A percentile compares a stretch with the other conserved stretches of the same genome.
These are phyloP conservation scores for Colletotrichum ledebouriae DNA, from an alignment of 2,329 filamentous ascomycete genomes.

Conservation along the genomic window DNA sequence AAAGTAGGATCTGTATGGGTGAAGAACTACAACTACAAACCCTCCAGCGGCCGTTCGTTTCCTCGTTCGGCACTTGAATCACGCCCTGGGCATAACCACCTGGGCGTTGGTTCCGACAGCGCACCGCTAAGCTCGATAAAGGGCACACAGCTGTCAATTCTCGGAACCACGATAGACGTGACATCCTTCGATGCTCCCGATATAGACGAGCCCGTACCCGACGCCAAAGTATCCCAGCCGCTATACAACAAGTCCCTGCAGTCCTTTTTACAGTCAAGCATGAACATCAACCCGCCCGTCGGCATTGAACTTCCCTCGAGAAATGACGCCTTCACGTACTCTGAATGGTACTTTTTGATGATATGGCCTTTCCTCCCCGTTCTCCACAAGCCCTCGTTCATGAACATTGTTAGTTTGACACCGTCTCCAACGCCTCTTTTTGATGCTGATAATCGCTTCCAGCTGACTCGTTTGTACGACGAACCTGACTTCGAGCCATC, in stretches of 20 bases:
- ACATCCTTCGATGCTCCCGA: conserved; percentile 78
- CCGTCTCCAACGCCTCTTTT: neutral
- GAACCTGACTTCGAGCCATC: conserved; percentile 74
- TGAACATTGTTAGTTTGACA: conserved; percentile 69
- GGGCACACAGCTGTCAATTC: conserved; percentile 81
- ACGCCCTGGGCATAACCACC: conserved; percentile 71
- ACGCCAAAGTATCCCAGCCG: conserved; percentile 55
- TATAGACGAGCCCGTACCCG: conserved; percentile 70
- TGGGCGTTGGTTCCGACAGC: conserved; percentile 74
- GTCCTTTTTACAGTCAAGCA: conserved; percentile 75
- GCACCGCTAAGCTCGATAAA: conserved; percentile 79
- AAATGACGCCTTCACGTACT: conserved; percentile 75
- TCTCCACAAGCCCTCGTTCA: conserved; percentile 81
- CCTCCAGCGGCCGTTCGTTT: conserved; percentile 46
- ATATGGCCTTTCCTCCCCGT: conserved; percentile 80
- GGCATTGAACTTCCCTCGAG: conserved; percentile 73
- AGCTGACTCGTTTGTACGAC: conserved; percentile 78
- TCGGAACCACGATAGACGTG: conserved; percentile 85
- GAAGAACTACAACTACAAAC: conserved; percentile 49
- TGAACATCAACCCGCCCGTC: conserved; percentile 70
- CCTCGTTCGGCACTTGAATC: conserved; percentile 55
- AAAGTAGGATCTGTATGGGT: conserved; percentile 52
- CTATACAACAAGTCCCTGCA: conserved; percentile 80
- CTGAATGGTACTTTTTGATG: conserved; percentile 81
- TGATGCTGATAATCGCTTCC: conserved; percentile 9